Evolutionary conservation across 306 rosid species (phyloP).

Genomic region (Potentilla sterilis): DNA sequence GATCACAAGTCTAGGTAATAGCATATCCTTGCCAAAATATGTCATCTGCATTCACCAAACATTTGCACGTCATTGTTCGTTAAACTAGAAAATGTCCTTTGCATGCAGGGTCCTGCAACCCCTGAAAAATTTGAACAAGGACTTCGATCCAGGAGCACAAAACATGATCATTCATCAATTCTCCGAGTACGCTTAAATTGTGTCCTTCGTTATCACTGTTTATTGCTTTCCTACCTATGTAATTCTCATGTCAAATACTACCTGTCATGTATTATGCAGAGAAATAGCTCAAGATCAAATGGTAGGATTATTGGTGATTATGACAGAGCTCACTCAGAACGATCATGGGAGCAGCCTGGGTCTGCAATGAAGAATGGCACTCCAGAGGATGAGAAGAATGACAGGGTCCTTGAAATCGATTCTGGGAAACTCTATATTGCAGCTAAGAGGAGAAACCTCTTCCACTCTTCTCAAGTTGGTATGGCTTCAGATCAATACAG

Average conservation of each 20-base stretch:
- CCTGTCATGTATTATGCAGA: constrained; percentile 40
- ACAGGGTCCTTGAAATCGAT: constrained; percentile 51
- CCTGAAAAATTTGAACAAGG: constrained; percentile 80
- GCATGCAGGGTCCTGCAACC: constrained; percentile 68
- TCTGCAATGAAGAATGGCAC: constrained; percentile 33
- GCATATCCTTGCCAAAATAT: background rate
- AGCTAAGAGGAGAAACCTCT: constrained; percentile 46
- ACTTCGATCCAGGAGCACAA: constrained; percentile 50
- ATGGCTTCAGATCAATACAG: constrained; percentile 41
- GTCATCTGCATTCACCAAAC: background rate
- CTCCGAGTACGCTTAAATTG: constrained; percentile 40
- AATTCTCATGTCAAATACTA: background rate
- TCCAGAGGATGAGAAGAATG: constrained; percentile 43
- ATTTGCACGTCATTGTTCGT: background rate
- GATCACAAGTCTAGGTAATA: background rate
- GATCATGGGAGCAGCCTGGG: constrained; percentile 35
- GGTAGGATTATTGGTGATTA: constrained; percentile 23
- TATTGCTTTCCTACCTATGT: background rate
- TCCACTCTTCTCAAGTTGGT: constrained; percentile 34
- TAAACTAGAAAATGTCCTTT: background rate
- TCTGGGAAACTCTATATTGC: constrained; percentile 37
- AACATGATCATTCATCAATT: constrained; percentile 45
- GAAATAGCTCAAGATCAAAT: constrained; percentile 54
- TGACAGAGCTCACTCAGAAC: constrained; percentile 29
- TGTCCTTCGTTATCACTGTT: constrained; percentile 6